Evolutionary conservation across 495 filamentous ascomycete genomes (phyloP).

Genomic region (Penicillium nucicola): DNA sequence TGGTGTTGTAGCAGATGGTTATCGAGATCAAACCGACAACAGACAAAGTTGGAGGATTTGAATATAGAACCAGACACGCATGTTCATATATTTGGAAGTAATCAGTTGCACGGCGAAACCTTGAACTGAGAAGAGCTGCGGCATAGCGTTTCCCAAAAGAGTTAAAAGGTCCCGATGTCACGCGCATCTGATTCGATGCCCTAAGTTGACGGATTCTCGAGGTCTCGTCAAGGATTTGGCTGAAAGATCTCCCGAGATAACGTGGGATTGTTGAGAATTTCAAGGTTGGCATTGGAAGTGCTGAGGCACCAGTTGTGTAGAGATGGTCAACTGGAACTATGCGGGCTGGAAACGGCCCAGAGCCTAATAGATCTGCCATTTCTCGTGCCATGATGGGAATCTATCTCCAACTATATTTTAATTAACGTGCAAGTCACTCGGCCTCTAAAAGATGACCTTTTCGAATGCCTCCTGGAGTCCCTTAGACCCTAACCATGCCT

Average conservation of each 20-base stretch:
- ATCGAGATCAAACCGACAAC: neutral
- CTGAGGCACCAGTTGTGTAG: too few relatives aligned
- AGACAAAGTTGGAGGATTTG: neutral
- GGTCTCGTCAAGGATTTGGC: neutral
- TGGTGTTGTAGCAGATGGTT: slow-evolving; percentile 11
- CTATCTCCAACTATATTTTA: too few relatives aligned
- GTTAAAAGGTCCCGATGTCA: slow-evolving; percentile 35
- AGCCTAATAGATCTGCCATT: too few relatives aligned
- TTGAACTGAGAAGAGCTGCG: slow-evolving; percentile 2
- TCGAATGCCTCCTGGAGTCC: slow-evolving; percentile 37
- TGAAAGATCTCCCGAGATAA: neutral
- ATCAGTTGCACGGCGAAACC: slow-evolving; percentile 8
- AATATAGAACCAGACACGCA: neutral
- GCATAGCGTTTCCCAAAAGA: slow-evolving; percentile 38
- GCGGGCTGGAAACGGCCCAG: too few relatives aligned
- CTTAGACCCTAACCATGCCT: slow-evolving; percentile 29
- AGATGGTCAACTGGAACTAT: too few relatives aligned
- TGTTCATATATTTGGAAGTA: neutral
- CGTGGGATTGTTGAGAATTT: too few relatives aligned
- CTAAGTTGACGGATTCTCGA: neutral
- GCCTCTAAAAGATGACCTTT: slow-evolving; percentile 32
- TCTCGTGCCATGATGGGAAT: too few relatives aligned
- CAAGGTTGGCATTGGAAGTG: neutral
- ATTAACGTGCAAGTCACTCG: too few relatives aligned
- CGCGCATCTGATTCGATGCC: neutral